A percentile compares a stretch with the other conserved stretches of the same genome.
Evolutionary conservation across 768 basidiomycete genomes (phyloP).

Genomic region (Mrakia blollopis): DNA sequence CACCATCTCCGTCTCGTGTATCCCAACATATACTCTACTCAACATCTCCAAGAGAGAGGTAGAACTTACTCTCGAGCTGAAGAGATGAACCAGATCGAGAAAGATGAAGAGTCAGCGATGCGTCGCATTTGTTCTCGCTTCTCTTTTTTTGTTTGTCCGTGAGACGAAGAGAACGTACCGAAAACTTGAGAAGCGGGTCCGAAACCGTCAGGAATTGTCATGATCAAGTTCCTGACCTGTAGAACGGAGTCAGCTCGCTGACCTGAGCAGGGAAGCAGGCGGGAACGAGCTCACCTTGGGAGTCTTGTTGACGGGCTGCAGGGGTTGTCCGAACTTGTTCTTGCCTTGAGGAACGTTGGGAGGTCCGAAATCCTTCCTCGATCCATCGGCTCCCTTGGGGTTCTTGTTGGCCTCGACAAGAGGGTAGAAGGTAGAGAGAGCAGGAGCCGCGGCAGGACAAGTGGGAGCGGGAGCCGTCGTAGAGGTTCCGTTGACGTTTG

Average conservation of each 20-base stretch:
- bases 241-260: not conserved
- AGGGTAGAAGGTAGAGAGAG: conserved; percentile 11
- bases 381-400: conserved; percentile 13
- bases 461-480: not conserved
- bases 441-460: conserved; percentile 20
- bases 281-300: not conserved
- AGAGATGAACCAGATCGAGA: not conserved
- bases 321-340: conserved; percentile 19
- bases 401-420: not conserved
- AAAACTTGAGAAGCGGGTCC: conserved; percentile 26
- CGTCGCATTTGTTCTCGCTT: not conserved
- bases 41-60: not conserved
- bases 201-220: conserved; percentile 31
- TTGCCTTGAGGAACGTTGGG: conserved; percentile 27
- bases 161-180: not conserved
- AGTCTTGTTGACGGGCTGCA: not conserved
- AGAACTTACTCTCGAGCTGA: not conserved
- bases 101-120: not conserved
- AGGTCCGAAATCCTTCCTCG: conserved; percentile 10
- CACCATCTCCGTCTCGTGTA: too few species aligned
- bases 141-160: too few species aligned
- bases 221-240: conserved; percentile 22
- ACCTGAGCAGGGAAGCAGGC: too few species aligned
- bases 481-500: conserved; percentile 1
- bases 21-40: too few species aligned